These are phyloP conservation scores for Cicer pinnatifidum DNA, from an alignment of 306 rosid genomes.

Conservation along the genomic window DNA sequence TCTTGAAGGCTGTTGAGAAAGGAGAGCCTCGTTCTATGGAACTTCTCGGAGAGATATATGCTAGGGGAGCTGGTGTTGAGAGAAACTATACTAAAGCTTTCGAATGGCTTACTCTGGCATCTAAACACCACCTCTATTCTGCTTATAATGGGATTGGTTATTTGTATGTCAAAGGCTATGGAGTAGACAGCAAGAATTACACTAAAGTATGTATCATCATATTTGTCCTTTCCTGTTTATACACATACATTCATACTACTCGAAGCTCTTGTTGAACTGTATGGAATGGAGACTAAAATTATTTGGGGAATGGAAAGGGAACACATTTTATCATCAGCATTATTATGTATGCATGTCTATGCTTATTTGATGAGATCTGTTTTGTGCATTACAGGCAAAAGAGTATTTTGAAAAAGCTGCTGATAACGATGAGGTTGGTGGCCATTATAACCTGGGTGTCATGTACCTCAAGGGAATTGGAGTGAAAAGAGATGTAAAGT, in stretches of 20 bases:
- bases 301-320: constrained; percentile 13
- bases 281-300: not conserved
- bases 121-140: constrained; percentile 74
- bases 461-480: constrained; percentile 96
- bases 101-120: constrained; percentile 91
- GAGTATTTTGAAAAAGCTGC: constrained; percentile 97
- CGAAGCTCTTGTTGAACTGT: not conserved
- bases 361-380: constrained; percentile 20
- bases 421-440: constrained; percentile 74
- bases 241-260: not conserved
- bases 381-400: constrained; percentile 64
- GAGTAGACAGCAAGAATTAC: constrained; percentile 85
- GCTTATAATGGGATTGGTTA: constrained; percentile 97
- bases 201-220: constrained; percentile 63
- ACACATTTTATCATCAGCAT: not conserved
- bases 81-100: constrained; percentile 91
- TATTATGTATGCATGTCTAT: not conserved
- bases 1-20: constrained; percentile 88
- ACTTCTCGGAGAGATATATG: constrained; percentile 93
- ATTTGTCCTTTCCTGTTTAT: not conserved
- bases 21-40: constrained; percentile 98
- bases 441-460: constrained; percentile 93
- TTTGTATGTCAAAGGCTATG: constrained; percentile 90
- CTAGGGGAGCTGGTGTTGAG: constrained; percentile 94
- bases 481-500: constrained; percentile 81